These are phyloP conservation scores for Amauroascus niger DNA, from an alignment of 2,329 filamentous ascomycete species.

Conservation along the genomic window DNA sequence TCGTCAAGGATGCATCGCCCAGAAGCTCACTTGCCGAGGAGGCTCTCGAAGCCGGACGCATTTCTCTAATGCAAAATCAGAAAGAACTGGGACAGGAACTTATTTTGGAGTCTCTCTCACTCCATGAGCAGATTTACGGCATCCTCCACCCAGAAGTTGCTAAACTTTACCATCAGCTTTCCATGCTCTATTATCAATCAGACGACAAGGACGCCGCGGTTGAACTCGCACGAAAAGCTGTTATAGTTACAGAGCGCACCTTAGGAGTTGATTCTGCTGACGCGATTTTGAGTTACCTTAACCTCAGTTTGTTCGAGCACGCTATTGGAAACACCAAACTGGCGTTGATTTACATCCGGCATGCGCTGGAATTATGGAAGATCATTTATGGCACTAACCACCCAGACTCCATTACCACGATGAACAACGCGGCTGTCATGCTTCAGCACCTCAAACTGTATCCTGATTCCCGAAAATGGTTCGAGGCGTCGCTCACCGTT, in stretches of 20 bases:
- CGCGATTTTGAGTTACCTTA: constrained; percentile 90
- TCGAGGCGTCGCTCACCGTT: constrained; percentile 80
- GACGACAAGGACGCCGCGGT: constrained; percentile 95
- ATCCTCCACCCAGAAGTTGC: constrained; percentile 95
- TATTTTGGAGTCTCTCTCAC: constrained; percentile 83
- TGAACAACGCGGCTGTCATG: constrained; percentile 99
- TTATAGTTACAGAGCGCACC: constrained; percentile 90
- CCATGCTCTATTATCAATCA: constrained; percentile 93
- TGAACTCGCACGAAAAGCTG: constrained; percentile 89
- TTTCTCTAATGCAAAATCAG: constrained; percentile 91
- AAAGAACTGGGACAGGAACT: constrained; percentile 93
- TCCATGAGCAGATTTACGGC: constrained; percentile 98
- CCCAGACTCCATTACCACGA: constrained; percentile 94
- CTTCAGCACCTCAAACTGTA: constrained; percentile 91
- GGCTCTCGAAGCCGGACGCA: constrained; percentile 86
- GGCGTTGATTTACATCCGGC: constrained; percentile 80
- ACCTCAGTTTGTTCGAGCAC: constrained; percentile 88
- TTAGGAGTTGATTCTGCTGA: constrained; percentile 88
- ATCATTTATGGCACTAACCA: constrained; percentile 89
- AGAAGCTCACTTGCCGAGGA: constrained; percentile 88
- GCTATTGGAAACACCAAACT: constrained; percentile 79
- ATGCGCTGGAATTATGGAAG: constrained; percentile 93
- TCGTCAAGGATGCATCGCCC: constrained; percentile 89
- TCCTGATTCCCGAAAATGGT: constrained; percentile 91
- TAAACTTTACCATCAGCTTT: constrained; percentile 85